Evolutionary conservation across 2,329 filamentous ascomycete genomes (phyloP), one percentile per base, ranked within the genome.

Genomic region (Pseudocercospora ulei): DNA sequence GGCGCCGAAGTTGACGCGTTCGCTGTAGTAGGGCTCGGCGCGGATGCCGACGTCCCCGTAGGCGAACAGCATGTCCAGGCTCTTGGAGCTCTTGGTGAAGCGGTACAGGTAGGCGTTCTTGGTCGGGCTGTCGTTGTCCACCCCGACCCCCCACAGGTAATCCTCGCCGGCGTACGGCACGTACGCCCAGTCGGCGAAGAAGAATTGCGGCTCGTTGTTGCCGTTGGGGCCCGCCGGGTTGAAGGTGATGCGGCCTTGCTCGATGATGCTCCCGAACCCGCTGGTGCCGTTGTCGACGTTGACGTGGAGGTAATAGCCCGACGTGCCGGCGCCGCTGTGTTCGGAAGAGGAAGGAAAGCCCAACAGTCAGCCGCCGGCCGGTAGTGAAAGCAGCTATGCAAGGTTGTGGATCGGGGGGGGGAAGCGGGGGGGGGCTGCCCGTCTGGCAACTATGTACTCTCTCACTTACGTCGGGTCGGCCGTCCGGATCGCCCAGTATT

Each of bases 181-280:
- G 27, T 37, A 42, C 5, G 34, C 39, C 39, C 39, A 42, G 22
- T 42, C 39, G 16, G 26, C 37, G 29, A 39, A 39, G 34, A 28
- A 33, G 14, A 26, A 37, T 12, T 19, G 9, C 8, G 39, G 26
- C 25, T 28, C 25, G 9, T 22, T 13, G 5, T 24, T 5, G 25
- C 16, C 9, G 20, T 33, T 13, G 30, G 8, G 8, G 30, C n/a
- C 18, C 7, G 30, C 23, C 14, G 14, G 14, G 13, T n/a, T n/a
- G 5, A 9, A 5, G 7, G 28, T 31, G 13, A 39, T 9, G 12
- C n/a, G 12, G 29, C 37, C 37, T 22, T 16, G 13, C 3, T 6
- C 11, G 13, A 39, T 12, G n/a, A 39, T 19, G n/a, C 22, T 39
- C 5, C 39, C 39, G 16, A 37, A 42, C 4, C 20, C 28, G 14